Percentiles rank a stretch among this genome's conserved stretches.
These are phyloP conservation scores for Kodamaea suecica DNA, from an alignment of 1,139 yeast species.

Conservation along the genomic window DNA sequence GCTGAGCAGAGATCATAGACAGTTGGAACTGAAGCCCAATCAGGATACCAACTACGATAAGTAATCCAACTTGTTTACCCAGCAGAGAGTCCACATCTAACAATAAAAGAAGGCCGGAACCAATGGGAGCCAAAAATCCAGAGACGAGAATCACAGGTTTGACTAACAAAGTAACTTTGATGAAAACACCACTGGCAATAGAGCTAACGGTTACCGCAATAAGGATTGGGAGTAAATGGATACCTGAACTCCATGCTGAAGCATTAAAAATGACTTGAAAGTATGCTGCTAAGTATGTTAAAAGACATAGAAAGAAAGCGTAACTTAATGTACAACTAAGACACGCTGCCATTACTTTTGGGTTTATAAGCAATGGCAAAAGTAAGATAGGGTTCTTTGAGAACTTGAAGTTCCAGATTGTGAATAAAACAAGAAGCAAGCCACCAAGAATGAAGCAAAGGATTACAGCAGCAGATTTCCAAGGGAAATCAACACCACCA, in stretches of 20 bases:
- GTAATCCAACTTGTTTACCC: slow-evolving; percentile 47
- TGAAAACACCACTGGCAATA: slow-evolving; percentile 42
- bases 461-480: slow-evolving; percentile 58
- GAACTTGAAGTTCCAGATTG: slow-evolving; percentile 45
- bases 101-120: slow-evolving; percentile 49
- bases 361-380: slow-evolving; percentile 33
- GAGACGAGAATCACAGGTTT: slow-evolving; percentile 48
- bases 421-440: slow-evolving; percentile 33
- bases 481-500: slow-evolving; percentile 43
- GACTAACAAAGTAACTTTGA: slow-evolving; percentile 45
- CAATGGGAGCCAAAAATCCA: slow-evolving; percentile 44
- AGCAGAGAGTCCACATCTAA: slow-evolving; percentile 35
- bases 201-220: slow-evolving; percentile 51
- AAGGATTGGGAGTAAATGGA: slow-evolving; percentile 53
- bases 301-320: slow-evolving; percentile 42
- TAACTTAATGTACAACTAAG: slow-evolving; percentile 37
- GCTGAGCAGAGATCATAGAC: slow-evolving; percentile 49
- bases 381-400: slow-evolving; percentile 49
- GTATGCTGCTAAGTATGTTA: slow-evolving; percentile 50
- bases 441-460: slow-evolving; percentile 55
- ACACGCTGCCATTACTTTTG: slow-evolving; percentile 39
- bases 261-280: slow-evolving; percentile 53
- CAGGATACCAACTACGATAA: slow-evolving; percentile 53
- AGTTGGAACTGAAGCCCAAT: slow-evolving; percentile 56
- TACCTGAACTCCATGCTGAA: slow-evolving; percentile 55